Conservation (phyloP, 2,329 filamentous ascomycete genomes). For the Cladosporium phlei region DNA sequence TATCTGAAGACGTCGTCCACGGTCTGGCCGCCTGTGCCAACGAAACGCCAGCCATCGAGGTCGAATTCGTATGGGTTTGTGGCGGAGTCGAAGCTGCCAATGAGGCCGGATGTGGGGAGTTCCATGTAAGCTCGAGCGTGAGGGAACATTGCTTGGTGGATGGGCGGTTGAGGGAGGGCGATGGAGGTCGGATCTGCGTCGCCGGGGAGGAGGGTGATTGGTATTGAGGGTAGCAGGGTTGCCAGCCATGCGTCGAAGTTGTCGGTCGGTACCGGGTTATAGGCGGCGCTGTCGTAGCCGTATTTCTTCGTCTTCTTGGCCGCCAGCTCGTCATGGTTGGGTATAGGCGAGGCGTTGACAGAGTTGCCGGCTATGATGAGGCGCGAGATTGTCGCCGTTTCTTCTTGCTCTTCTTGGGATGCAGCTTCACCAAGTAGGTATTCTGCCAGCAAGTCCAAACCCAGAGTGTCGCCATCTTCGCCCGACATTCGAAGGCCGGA, state of each 20-base stretch:
- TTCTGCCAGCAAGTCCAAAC: constrained; percentile 74
- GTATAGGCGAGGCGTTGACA: constrained; percentile 51
- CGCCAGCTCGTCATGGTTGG: constrained; percentile 43
- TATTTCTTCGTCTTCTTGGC: constrained; percentile 68
- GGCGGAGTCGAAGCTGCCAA: constrained; percentile 77
- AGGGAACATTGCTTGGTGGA: constrained; percentile 89
- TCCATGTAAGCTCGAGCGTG: constrained; percentile 64
- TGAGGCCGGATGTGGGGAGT: constrained; percentile 34
- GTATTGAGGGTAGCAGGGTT: constrained; percentile 75
- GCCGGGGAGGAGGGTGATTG: constrained; percentile 84
- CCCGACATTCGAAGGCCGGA: constrained; percentile 84
- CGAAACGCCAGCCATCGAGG: constrained; percentile 80
- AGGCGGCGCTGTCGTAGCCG: constrained; percentile 83
- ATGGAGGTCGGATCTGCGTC: constrained; percentile 81
- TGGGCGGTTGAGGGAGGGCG: constrained; percentile 84
- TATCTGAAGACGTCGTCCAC: constrained; percentile 93
- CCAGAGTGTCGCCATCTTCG: constrained; percentile 66
- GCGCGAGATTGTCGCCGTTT: constrained; percentile 66
- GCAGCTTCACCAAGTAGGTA: constrained; percentile 81
- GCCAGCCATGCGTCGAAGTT: constrained; percentile 80
- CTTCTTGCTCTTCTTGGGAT: constrained; percentile 54
- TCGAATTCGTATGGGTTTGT: constrained; percentile 94
- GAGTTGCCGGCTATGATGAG: constrained; percentile 92
- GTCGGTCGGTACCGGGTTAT: constrained; percentile 80
- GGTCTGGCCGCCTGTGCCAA: constrained; percentile 87